Evolutionary conservation across 345 rosid species (phyloP), one percentile per base, ranked within the genome.

Genomic region (Dimocarpus longan): DNA sequence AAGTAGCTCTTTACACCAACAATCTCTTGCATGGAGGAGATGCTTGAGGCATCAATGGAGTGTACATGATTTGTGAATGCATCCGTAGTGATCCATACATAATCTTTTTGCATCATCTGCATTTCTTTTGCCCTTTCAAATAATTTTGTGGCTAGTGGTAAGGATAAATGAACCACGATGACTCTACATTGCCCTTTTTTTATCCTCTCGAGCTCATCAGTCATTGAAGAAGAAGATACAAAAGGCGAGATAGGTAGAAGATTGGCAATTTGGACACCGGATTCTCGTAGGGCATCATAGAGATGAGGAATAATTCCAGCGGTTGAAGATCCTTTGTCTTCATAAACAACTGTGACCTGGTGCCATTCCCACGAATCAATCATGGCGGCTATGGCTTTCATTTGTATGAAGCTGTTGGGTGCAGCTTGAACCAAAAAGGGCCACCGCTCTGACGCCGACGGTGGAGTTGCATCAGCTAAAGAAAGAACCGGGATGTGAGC

Each of bases 1-100:
- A 74, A 75, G 42, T 75, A 46, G 78, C 72, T 76, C 70, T 62
- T 78, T 48, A 84, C 76, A 26, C 84, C 84, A 26, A 81, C 8
- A 50, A 79, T 6, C n/a, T 78, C 84, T 75, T 81, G 78, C 84
- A 79, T 78, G 9, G 78, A 57, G 15, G 78, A 72, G 12, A 78
- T 67, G 54, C 46, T 54, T 1, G 80, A 78, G 9, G 72, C 56
- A 24, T 76, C 40, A 16, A 81, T 2, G 24, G 82, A 66, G 43
- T 81, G 64, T 10, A 78, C 26, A 28, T 71, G 76, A 18, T 68
- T 72, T 44, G 86, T 76, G 50, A 84, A 18, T 28, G 68, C 15
- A 12, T 68, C 69, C 43, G 86, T 81, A 43, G 84, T 46, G 75
- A 84, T 84, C 86, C 86, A 84, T 5, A 84, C 86, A 22, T 69